These are phyloP conservation scores for Trichophyton simii DNA, from an alignment of 2,329 filamentous ascomycete genomes.

Conservation along the genomic window DNA sequence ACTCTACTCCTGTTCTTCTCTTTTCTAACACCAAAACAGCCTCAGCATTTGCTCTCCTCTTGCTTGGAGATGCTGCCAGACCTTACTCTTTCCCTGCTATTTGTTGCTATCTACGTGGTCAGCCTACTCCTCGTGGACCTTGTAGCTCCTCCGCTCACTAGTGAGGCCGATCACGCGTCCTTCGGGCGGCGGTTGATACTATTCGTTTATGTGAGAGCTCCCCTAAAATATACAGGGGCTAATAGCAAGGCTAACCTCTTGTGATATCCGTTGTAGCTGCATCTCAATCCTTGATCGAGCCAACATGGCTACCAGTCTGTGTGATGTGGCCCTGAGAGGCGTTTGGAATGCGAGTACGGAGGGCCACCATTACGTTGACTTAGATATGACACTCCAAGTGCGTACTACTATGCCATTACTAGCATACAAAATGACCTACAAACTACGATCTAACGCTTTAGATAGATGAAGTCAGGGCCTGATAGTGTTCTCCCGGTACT, in stretches of 20 bases:
- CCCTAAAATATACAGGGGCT: neutral
- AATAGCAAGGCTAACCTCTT: neutral
- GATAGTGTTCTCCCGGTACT: neutral
- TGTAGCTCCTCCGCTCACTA: neutral
- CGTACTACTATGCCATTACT: neutral
- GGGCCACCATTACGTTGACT: neutral
- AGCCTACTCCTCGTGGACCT: neutral
- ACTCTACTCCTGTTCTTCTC: neutral
- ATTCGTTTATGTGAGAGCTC: neutral
- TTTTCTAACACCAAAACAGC: neutral
- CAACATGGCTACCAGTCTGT: neutral
- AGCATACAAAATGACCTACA: too few species aligned
- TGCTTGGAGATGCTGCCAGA: neutral
- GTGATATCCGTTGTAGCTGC: neutral
- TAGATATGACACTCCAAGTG: neutral
- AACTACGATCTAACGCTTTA: neutral
- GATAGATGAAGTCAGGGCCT: neutral
- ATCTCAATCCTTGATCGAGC: neutral
- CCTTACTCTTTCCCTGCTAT: neutral
- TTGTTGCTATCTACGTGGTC: neutral
- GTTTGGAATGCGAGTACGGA: neutral
- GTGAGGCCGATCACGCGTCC: neutral
- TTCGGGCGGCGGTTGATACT: neutral
- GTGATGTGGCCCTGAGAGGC: neutral
- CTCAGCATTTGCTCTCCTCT: neutral